Evolutionary conservation across 768 basidiomycete genomes (phyloP).

Genomic region (Russula earlei): DNA sequence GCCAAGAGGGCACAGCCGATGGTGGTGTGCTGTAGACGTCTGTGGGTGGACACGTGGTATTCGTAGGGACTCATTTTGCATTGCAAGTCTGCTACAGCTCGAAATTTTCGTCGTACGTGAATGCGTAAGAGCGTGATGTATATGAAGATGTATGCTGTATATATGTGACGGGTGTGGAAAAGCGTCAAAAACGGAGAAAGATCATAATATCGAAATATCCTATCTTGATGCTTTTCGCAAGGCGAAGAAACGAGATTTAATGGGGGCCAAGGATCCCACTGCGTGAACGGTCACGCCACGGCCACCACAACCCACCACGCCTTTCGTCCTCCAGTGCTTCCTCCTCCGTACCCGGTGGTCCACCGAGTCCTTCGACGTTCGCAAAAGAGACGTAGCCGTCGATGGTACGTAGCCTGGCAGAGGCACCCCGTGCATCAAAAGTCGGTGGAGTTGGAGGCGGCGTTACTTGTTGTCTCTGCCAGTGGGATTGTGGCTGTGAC

Average conservation of each 20-base stretch:
- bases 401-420: constrained; percentile 44
- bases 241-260: not conserved
- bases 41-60: too few species aligned
- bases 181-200: not conserved
- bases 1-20: too few species aligned
- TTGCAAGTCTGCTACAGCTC: not conserved
- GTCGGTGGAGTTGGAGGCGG: constrained; percentile 26
- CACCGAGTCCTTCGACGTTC: constrained; percentile 56
- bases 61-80: not conserved
- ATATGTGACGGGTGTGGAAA: not conserved
- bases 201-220: not conserved
- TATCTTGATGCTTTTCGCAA: not conserved
- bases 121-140: not conserved
- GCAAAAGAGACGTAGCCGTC: constrained; percentile 64
- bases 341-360: constrained; percentile 41
- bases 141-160: not conserved
- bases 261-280: constrained; percentile 3
- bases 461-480: constrained; percentile 14
- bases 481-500: not conserved
- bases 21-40: too few species aligned
- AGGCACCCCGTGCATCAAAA: constrained; percentile 57
- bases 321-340: constrained; percentile 12
- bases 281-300: constrained; percentile 8
- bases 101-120: constrained; percentile 4
- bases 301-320: constrained; percentile 10